Evolutionary conservation across 2,329 filamentous ascomycete species (phyloP), one percentile per base, ranked within the genome.

Genomic region (Corinectria fuckeliana): DNA sequence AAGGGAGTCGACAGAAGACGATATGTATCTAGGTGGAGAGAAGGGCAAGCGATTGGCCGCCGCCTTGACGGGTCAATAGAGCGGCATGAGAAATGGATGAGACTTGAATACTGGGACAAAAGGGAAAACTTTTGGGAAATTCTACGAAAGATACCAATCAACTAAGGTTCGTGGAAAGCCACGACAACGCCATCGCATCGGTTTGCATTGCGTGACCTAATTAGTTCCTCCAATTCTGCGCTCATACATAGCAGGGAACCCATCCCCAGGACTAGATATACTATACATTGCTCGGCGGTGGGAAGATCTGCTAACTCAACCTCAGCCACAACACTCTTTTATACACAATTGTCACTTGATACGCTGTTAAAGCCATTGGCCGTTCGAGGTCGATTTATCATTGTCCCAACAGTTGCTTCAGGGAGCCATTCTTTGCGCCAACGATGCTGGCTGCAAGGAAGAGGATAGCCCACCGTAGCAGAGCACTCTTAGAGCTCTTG

Each of bases 1-100:
- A 14, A 81, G 88, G 50, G 81, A 86, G 60, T 84, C 86, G 14
- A 80, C 83, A 1, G 80, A 84, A 18, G 87, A 86, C 23, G 85
- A 84, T 64, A 74, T 87, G 39, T 89, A 87, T 70, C 71, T 89
- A 2, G 86, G 85, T 11, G 85, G 85, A 0, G 85, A 86, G 61
- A 79, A 76, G 67, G 84, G 87, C 16, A 76, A 79, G 58, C 76
- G 80, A 58, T 70, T 87, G 36, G 82, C 79, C 10, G 79, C 80
- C n/a, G 74, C 71, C 51, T 59, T 77, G 61, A 58, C 71, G 8
- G 67, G 69, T 25, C 66, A 62, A 25, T 75, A 60, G 61, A 53
- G 45, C 32, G 21, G 8, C 14, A 26, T 30, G 23, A 56, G 30
- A 21, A 5, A 54, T 23, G 18, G 34, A 54, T 52, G 48, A 44